phyloP scores from a whole-genome alignment of 108 stramenopile species.

The Cylindrotheca closterium region DNA sequence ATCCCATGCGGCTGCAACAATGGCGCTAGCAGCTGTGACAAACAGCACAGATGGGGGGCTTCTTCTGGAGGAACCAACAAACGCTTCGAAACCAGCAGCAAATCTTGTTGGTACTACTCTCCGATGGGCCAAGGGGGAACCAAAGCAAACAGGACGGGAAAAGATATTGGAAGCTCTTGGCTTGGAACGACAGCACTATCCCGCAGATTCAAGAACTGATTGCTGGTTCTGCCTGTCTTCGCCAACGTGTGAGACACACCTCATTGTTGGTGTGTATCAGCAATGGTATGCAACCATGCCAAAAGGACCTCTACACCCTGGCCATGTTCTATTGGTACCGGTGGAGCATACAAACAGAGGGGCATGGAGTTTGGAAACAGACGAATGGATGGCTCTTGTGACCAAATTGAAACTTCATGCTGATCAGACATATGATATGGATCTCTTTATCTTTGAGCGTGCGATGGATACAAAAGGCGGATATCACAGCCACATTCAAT shows the following conservation, averaged over 20 bases:
- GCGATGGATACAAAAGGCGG: conserved; percentile 85
- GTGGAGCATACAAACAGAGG: conserved; percentile 68
- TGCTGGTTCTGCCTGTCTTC: conserved; percentile 93
- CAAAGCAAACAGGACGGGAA: conserved; percentile 22
- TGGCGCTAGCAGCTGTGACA: conserved; percentile 79
- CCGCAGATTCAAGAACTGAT: conserved; percentile 72
- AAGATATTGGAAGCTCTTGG: conserved; percentile 41
- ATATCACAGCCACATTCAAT: conserved; percentile 87
- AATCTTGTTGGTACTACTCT: conserved; percentile 48
- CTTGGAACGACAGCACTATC: conserved; percentile 68
- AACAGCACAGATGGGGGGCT: conserved; percentile 78
- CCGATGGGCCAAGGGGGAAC: conserved; percentile 65
- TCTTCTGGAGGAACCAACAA: not conserved
- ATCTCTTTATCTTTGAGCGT: conserved; percentile 87
- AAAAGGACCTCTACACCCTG: conserved; percentile 76
- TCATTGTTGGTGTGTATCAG: conserved; percentile 76
- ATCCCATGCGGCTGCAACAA: conserved; percentile 84
- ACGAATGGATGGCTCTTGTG: conserved; percentile 57
- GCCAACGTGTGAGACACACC: conserved; percentile 84
- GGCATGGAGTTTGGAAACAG: conserved; percentile 32
- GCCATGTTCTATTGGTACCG: conserved; percentile 85
- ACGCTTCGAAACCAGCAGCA: not conserved
- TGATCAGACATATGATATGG: conserved; percentile 51
- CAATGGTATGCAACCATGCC: conserved; percentile 81
- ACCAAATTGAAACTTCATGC: conserved; percentile 57